A percentile compares a stretch with the other conserved stretches of the same genome.
Evolutionary conservation across 768 basidiomycete species (phyloP).

Genomic region (Suillus cothurnatus): DNA sequence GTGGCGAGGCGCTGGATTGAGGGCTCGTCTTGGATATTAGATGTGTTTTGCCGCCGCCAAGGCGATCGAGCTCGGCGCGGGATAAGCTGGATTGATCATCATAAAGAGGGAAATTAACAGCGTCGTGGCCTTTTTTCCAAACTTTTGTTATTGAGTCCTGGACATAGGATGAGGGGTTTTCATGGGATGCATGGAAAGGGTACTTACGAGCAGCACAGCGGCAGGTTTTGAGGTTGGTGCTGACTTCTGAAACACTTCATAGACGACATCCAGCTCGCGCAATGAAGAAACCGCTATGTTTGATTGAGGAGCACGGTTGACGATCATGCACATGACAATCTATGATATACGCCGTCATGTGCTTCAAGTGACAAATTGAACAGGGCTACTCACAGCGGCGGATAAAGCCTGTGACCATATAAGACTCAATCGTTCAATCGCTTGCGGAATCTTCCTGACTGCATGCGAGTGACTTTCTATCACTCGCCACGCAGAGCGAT

Average conservation of each 20-base stretch:
- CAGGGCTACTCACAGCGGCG: slow-evolving; percentile 51
- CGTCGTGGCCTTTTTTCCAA: slow-evolving; percentile 47
- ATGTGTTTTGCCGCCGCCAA: slow-evolving; percentile 54
- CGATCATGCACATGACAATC: slow-evolving; percentile 62
- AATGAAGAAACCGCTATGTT: slow-evolving; percentile 49
- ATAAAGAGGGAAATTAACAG: slow-evolving; percentile 32
- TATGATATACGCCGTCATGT: slow-evolving; percentile 24
- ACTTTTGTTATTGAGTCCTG: slow-evolving; percentile 46
- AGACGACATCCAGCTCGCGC: slow-evolving; percentile 48
- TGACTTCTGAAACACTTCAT: slow-evolving; percentile 49
- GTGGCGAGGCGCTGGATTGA: slow-evolving; percentile 9
- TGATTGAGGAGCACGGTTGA: slow-evolving; percentile 50
- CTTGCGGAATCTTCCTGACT: slow-evolving; percentile 41
- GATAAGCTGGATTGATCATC: slow-evolving; percentile 31
- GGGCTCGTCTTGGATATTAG: slow-evolving; percentile 32
- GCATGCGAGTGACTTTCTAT: slow-evolving; percentile 51
- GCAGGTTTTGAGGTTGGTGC: slow-evolving; percentile 48
- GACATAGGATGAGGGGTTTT: slow-evolving; percentile 1
- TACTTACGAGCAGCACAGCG: slow-evolving; percentile 44
- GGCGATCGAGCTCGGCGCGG: slow-evolving; percentile 52
- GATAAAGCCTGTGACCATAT: slow-evolving; percentile 72
- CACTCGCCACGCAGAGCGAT: slow-evolving; percentile 71
- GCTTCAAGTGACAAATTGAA: background rate
- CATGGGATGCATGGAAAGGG: background rate
- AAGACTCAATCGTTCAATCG: slow-evolving; percentile 48